phyloP scores from a whole-genome alignment of 1,284 basidiomycete species.

The Ceratobasidium sp. region DNA sequence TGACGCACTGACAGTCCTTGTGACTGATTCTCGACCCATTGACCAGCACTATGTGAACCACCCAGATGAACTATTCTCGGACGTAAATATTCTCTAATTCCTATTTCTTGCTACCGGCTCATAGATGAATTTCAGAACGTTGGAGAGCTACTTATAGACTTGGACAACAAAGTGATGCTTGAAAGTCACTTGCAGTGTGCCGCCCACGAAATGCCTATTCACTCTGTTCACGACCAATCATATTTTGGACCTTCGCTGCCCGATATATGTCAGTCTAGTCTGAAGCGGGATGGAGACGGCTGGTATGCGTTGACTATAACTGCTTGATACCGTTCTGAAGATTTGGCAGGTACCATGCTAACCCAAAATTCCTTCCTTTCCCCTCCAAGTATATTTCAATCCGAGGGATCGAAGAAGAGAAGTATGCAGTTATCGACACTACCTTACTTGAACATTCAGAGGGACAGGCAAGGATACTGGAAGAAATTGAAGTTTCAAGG shows the following conservation, averaged over 20 bases:
- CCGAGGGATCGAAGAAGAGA: slow-evolving; percentile 77
- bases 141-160: slow-evolving; percentile 72
- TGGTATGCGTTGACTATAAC: slow-evolving; percentile 58
- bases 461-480: slow-evolving; percentile 63
- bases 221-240: slow-evolving; percentile 60
- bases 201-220: slow-evolving; percentile 82
- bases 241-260: slow-evolving; percentile 74
- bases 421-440: slow-evolving; percentile 76
- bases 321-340: background rate
- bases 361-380: slow-evolving; percentile 76
- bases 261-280: slow-evolving; percentile 62
- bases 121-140: slow-evolving; percentile 50
- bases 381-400: slow-evolving; percentile 77
- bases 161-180: slow-evolving; percentile 75
- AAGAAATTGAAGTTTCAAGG: slow-evolving; percentile 85
- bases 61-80: slow-evolving; percentile 72
- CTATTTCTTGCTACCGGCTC: background rate
- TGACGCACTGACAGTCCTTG: slow-evolving; percentile 80
- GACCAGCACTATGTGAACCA: slow-evolving; percentile 79
- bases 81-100: slow-evolving; percentile 45
- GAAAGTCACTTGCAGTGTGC: slow-evolving; percentile 90
- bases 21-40: slow-evolving; percentile 73
- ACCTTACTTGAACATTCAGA: slow-evolving; percentile 53
- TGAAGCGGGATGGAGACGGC: slow-evolving; percentile 68
- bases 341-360: slow-evolving; percentile 71